These are phyloP conservation scores for Ustilago sp. DNA, from an alignment of 1,284 basidiomycete species.

Conservation along the genomic window DNA sequence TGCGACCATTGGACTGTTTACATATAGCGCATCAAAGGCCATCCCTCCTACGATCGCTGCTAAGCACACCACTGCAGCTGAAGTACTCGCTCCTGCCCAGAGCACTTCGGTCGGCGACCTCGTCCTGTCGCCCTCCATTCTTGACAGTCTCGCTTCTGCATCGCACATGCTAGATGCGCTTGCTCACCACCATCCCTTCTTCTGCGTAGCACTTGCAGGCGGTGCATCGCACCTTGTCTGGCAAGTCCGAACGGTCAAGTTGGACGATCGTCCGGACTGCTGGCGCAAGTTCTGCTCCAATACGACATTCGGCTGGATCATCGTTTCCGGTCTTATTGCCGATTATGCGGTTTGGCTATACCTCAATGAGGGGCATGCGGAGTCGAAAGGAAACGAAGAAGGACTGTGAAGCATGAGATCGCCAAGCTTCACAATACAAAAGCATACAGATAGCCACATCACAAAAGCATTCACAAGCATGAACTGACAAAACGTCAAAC, in stretches of 20 bases:
- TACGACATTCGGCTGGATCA: conserved; percentile 86
- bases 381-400: neutral
- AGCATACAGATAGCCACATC: neutral
- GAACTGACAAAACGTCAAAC: no score
- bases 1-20: conserved; percentile 80
- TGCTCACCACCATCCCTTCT: conserved; percentile 76
- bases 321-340: conserved; percentile 83
- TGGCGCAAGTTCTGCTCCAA: conserved; percentile 92
- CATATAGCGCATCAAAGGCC: conserved; percentile 73
- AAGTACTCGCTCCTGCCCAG: conserved; percentile 11
- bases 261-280: conserved; percentile 83
- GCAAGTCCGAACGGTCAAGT: conserved; percentile 78
- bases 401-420: neutral
- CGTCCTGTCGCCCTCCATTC: conserved; percentile 19
- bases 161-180: conserved; percentile 26
- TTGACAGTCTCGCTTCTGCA: conserved; percentile 16
- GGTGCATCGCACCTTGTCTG: conserved; percentile 84
- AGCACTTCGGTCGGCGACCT: conserved; percentile 26
- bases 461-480: conserved; percentile 8
- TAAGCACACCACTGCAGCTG: conserved; percentile 13
- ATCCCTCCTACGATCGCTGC: conserved; percentile 23
- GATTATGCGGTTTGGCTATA: conserved; percentile 76
- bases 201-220: conserved; percentile 78
- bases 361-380: conserved; percentile 9
- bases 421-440: neutral